Conservation (phyloP, 192 early-diverging fungal species). For the Entomortierella lignicola region DNA sequence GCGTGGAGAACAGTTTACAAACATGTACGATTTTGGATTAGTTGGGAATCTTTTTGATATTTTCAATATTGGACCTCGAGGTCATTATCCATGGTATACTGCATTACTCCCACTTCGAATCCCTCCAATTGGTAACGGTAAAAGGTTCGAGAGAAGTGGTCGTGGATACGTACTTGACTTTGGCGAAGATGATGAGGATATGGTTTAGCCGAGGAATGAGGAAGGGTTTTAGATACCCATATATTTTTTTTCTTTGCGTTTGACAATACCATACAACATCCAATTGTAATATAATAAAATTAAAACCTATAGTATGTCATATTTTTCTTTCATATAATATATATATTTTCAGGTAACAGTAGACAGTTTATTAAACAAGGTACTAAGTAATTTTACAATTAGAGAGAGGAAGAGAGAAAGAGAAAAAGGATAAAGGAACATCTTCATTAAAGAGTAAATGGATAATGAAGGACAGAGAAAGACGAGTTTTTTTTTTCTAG, state of each 20-base stretch:
- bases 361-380: too few species aligned
- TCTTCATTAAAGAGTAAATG: background rate
- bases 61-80: conserved; percentile 65
- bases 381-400: too few species aligned
- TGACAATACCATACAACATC: too few species aligned
- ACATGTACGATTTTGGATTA: conserved; percentile 60
- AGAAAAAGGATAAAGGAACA: background rate
- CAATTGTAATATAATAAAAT: too few species aligned
- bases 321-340: too few species aligned
- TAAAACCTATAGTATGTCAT: too few species aligned
- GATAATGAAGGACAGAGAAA: too few species aligned
- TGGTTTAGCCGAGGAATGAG: too few species aligned
- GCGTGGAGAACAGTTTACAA: conserved; percentile 58
- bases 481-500: too few species aligned
- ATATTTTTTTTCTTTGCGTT: too few species aligned
- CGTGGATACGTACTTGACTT: conserved; percentile 49
- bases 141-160: conserved; percentile 55
- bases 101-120: conserved; percentile 61
- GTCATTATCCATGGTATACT: conserved; percentile 59
- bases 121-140: conserved; percentile 62
- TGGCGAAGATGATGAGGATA: conserved; percentile 52
- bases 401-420: background rate
- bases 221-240: too few species aligned
- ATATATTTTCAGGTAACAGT: too few species aligned
- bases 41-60: conserved; percentile 57